Conservation (phyloP, 1,284 basidiomycete species). For the Ustilago sp. region DNA sequence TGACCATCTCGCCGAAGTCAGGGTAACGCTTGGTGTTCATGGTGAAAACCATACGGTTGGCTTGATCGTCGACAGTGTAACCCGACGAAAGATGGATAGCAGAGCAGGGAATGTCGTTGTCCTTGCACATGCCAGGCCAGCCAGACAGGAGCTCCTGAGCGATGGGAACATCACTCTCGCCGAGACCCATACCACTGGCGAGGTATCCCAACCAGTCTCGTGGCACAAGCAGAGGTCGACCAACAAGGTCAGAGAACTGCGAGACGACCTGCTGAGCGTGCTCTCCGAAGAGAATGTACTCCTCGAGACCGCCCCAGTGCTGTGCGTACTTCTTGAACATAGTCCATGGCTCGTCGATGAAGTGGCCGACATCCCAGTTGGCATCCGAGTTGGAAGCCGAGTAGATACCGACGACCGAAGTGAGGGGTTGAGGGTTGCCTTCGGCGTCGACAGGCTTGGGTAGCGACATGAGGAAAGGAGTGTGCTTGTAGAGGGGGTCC, state of each 20-base stretch:
- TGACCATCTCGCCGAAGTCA: slow-evolving; percentile 71
- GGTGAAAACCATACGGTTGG: slow-evolving; percentile 71
- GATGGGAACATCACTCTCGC: slow-evolving; percentile 70
- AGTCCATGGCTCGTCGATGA: slow-evolving; percentile 71
- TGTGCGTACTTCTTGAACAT: slow-evolving; percentile 71
- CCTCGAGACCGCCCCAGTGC: slow-evolving; percentile 71
- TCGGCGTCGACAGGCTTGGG: slow-evolving; percentile 56
- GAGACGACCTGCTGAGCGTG: slow-evolving; percentile 67
- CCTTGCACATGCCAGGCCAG: slow-evolving; percentile 70
- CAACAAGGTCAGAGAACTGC: slow-evolving; percentile 68
- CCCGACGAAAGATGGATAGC: slow-evolving; percentile 69
- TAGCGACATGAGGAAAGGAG: slow-evolving; percentile 70
- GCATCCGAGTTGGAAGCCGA: slow-evolving; percentile 70
- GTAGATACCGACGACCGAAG: slow-evolving; percentile 70
- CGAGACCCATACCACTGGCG: slow-evolving; percentile 70
- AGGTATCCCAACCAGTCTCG: slow-evolving; percentile 71
- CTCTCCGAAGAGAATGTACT: slow-evolving; percentile 70
- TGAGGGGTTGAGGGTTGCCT: slow-evolving; percentile 35
- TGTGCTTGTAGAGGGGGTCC: slow-evolving; percentile 72
- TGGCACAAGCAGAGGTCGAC: slow-evolving; percentile 69
- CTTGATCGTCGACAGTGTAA: slow-evolving; percentile 70
- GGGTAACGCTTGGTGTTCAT: slow-evolving; percentile 71
- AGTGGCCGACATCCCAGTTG: slow-evolving; percentile 70
- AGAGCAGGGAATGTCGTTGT: slow-evolving; percentile 71
- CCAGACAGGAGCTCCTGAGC: slow-evolving; percentile 70